Evolutionary conservation across 2,329 filamentous ascomycete species (phyloP), one percentile per base, ranked within the genome.

Genomic region (Magnaporthales sp.): DNA sequence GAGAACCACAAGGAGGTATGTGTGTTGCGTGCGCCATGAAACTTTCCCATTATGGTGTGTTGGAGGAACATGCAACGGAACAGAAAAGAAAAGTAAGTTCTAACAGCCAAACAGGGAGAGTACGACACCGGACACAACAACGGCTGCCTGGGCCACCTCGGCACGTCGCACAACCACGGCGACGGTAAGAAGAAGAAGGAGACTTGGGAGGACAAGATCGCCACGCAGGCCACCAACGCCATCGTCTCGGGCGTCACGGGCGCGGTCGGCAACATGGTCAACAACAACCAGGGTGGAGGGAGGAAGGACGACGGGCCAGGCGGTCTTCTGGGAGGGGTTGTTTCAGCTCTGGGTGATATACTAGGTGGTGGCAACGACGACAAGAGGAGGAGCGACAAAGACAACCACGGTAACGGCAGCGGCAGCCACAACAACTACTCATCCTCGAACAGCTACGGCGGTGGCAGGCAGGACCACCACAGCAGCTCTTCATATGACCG

Each of bases 181-280:
- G 26, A 19, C 24, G 63, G 63, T 11, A 64, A 64, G 24, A 54
- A 64, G 38, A 64, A 64, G 32, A 46, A 64, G 10, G 63, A 64
- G 38, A 54, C 63, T 22, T 64, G 32, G 63, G 63, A 64, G 13
- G 63, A 64, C 63, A 64, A 54, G 24, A 64, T 64, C 32, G 63
- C 63, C 15, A 64, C 63, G 0, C 27, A 46, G 63, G 63, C 63
- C 1, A 38, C 63, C 7, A 38, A 64, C 63, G 63, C 63, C 10
- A 64, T 64, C 38, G 63, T 64, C 13, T 38, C 63, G 24, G 22
- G 63, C 63, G 63, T 64, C 2, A 64, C 32, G 2, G 63, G 63
- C 4, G 63, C 63, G 24, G 63, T 64, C 3, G 51, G 63, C 38
- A 51, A 56, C 63, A 54, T 64, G 10, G 32, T 38, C 5, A 46